A percentile compares a stretch with the other conserved stretches of the same genome.
These are phyloP conservation scores for Arabis alpina DNA, from an alignment of 345 rosid species.

Conservation along the genomic window DNA sequence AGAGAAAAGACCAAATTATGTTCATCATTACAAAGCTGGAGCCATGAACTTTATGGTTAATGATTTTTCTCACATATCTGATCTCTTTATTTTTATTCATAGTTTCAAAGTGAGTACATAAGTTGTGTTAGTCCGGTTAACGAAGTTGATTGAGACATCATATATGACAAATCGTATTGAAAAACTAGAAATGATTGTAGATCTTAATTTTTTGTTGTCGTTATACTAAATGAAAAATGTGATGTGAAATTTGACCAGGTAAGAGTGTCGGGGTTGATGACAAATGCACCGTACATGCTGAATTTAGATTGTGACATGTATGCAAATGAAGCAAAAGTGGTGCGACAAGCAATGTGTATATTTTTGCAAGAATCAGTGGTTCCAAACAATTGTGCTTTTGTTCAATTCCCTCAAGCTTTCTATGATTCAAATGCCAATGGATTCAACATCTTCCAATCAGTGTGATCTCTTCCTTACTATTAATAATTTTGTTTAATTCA, in stretches of 20 bases:
- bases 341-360: conserved; percentile 54
- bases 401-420: conserved; percentile 56
- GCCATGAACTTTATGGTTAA: too few relatives aligned
- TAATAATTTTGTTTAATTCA: too few relatives aligned
- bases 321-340: conserved; percentile 51
- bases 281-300: conserved; percentile 68
- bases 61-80: too few relatives aligned
- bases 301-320: conserved; percentile 76
- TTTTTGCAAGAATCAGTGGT: conserved; percentile 33
- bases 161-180: too few relatives aligned
- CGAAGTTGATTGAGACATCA: too few relatives aligned
- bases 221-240: not conserved
- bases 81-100: too few relatives aligned
- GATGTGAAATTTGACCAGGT: conserved; percentile 38
- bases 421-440: conserved; percentile 45
- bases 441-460: conserved; percentile 17
- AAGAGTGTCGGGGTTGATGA: conserved; percentile 68
- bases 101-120: too few relatives aligned
- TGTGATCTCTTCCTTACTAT: not conserved
- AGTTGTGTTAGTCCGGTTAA: too few relatives aligned
- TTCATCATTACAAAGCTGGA: too few relatives aligned
- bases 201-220: not conserved
- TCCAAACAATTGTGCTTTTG: conserved; percentile 44
- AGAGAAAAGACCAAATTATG: too few relatives aligned
- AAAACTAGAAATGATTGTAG: too few relatives aligned